These are phyloP conservation scores for Testicularia cyperi DNA, from an alignment of 1,284 basidiomycete genomes.

Conservation along the genomic window DNA sequence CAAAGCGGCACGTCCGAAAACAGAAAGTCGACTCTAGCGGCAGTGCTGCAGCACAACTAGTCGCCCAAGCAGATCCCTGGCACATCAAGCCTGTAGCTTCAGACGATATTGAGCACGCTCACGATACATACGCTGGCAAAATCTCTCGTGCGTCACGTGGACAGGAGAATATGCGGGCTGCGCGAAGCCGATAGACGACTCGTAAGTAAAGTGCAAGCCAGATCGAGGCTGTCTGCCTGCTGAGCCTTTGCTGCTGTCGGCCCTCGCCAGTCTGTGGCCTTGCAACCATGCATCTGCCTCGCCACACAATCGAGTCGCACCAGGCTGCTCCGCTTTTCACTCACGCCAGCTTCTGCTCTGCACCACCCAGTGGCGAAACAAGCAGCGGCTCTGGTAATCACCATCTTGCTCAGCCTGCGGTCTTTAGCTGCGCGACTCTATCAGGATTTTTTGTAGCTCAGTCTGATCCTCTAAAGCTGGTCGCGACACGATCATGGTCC, in stretches of 20 bases:
- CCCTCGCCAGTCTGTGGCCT: background rate
- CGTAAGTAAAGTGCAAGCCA: too few species aligned
- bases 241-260: background rate
- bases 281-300: conserved; percentile 42
- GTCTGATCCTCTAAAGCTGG: conserved; percentile 38
- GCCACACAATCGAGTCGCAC: conserved; percentile 48
- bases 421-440: conserved; percentile 48
- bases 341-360: conserved; percentile 35
- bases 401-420: conserved; percentile 18
- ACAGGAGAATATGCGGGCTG: too few species aligned
- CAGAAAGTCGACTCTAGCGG: too few species aligned
- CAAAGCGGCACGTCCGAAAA: too few species aligned
- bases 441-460: conserved; percentile 47
- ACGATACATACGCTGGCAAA: too few species aligned
- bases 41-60: too few species aligned
- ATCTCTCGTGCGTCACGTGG: too few species aligned
- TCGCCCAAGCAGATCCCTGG: too few species aligned
- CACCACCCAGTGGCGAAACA: background rate
- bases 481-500: conserved; percentile 32
- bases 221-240: too few species aligned
- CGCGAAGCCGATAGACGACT: too few species aligned
- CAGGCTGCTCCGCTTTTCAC: conserved; percentile 34
- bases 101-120: too few species aligned
- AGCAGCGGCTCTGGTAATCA: background rate
- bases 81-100: too few species aligned